These are phyloP conservation scores for Rhododendron kiyosumense DNA, from an alignment of 148 eudicot genomes.

Conservation along the genomic window DNA sequence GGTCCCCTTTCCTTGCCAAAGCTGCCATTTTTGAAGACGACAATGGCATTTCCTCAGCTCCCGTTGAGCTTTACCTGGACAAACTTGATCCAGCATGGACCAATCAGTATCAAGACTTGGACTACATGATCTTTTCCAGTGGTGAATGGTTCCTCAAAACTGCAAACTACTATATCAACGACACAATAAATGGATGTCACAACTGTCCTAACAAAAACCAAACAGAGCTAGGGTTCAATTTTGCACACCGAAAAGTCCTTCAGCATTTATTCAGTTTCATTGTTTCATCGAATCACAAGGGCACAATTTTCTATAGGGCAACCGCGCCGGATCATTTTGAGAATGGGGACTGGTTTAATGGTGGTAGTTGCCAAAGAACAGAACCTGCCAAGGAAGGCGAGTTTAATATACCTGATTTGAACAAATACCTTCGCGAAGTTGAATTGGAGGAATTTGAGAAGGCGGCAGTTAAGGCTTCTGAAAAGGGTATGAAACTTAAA, in stretches of 20 bases:
- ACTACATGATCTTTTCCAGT: conserved; percentile 50
- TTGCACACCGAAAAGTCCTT: conserved; percentile 46
- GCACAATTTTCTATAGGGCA: conserved; percentile 42
- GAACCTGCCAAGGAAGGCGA: conserved; percentile 51
- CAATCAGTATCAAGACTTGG: conserved; percentile 26
- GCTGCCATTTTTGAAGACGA: conserved; percentile 44
- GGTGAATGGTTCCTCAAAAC: conserved; percentile 56
- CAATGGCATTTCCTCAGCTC: conserved; percentile 35
- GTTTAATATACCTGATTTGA: conserved; percentile 28
- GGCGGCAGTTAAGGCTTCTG: conserved; percentile 30
- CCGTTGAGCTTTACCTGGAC: conserved; percentile 41
- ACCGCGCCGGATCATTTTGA: conserved; percentile 74
- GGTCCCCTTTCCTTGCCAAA: conserved; percentile 52
- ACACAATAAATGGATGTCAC: conserved; percentile 37
- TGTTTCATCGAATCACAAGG: conserved; percentile 37
- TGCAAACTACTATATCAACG: conserved; percentile 39
- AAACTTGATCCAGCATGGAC: conserved; percentile 42
- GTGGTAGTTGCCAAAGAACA: conserved; percentile 51
- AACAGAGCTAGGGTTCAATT: conserved; percentile 33
- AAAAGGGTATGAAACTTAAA: conserved; percentile 45
- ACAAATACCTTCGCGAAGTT: conserved; percentile 32
- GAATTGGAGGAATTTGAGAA: conserved; percentile 55
- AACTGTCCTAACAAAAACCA: conserved; percentile 31
- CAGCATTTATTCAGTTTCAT: conserved; percentile 31
- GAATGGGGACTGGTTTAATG: conserved; percentile 58